Percentiles rank a stretch among this genome's conserved stretches.
Conservation (phyloP, 192 early-diverging fungal genomes). For the Mortierella hygrophila region DNA sequence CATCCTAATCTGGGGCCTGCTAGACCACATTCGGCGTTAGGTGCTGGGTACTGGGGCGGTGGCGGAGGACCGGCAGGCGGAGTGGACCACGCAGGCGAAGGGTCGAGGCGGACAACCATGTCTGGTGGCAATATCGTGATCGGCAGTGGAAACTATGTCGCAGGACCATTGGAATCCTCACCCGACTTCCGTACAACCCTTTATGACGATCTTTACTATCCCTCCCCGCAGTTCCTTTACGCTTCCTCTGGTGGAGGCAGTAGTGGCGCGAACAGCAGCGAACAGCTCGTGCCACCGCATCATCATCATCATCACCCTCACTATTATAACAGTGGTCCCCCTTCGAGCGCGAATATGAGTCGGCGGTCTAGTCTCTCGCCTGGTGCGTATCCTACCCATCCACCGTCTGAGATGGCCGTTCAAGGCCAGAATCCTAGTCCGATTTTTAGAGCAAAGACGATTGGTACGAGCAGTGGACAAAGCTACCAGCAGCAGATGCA, state of each 20-base stretch:
- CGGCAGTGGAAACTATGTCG: conserved; percentile 10
- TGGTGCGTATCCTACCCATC: conserved; percentile 6
- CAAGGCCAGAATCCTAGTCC: not conserved
- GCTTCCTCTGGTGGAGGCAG: not conserved
- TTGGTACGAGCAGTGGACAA: not conserved
- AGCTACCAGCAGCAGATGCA: not conserved
- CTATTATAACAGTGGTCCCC: not conserved
- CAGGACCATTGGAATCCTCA: conserved; percentile 18
- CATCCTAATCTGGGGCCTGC: not conserved
- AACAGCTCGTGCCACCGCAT: conserved; percentile 10
- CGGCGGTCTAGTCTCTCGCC: conserved; percentile 39
- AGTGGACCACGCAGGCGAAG: not conserved
- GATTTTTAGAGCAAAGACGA: conserved; percentile 16
- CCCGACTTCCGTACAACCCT: conserved; percentile 16
- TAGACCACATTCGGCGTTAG: conserved; percentile 8
- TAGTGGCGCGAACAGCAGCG: conserved; percentile 18
- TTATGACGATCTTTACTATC: conserved; percentile 26
- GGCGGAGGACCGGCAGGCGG: not conserved
- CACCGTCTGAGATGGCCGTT: not conserved
- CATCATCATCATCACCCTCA: not conserved
- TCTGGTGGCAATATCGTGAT: not conserved
- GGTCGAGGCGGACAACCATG: not conserved
- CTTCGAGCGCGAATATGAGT: conserved; percentile 3
- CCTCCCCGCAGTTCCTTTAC: conserved; percentile 7
- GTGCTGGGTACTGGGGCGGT: conserved; percentile 1